Base-by-base conservation (phyloP, 2,329 filamentous ascomycete species). In the Clarireedia homoeocarpa region DNA sequence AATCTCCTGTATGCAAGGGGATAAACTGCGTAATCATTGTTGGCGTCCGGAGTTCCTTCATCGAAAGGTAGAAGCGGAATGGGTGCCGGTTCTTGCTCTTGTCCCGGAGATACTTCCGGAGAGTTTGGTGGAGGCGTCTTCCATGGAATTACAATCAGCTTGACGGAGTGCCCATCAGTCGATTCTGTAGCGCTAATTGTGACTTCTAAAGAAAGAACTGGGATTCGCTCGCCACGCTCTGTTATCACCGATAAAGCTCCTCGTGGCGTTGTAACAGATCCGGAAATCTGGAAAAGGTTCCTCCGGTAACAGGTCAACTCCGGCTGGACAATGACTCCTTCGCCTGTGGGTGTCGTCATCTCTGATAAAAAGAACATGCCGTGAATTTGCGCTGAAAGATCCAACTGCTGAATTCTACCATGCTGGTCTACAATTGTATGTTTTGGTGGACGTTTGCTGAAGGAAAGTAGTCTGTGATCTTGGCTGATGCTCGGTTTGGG, bases 81-180 rank as follows among this genome's bases (percentile, higher is more conserved):
- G 1, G 89, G 81, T 0, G 88, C 83, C 5, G 92, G 92, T 69
- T 97, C 92, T 68, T 92, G 91, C 69, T 97, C 92, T 0, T 76
- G 76, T 1, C 75, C 75, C 59, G 86, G 82, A 59, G 73, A 78
- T 57, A 84, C 77, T 61, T 86, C 82, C n/a, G 83, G 79, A 3
- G 85, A 83, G 71, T 86, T 89, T 51, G 88, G 89, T 27, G 88
- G 89, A 1, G 91, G 91, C 2, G 91, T 96, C 76, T 97, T 97
- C 92, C 92, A 97, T 1, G 92, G 92, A 58, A 97, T 95, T 6
- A 94, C 94, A 61, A 97, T 96, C 60, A 97, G 85, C 65, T 95
- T 92, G 45, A 96, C 90, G 0, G 88, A 76, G 65, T 96, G 92
- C 36, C 90, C 89, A 70, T 97, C 92, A 15, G 96, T 91, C 1